Evolutionary conservation across 2,329 filamentous ascomycete species (phyloP).

Genomic region (Verticillium isaacii): DNA sequence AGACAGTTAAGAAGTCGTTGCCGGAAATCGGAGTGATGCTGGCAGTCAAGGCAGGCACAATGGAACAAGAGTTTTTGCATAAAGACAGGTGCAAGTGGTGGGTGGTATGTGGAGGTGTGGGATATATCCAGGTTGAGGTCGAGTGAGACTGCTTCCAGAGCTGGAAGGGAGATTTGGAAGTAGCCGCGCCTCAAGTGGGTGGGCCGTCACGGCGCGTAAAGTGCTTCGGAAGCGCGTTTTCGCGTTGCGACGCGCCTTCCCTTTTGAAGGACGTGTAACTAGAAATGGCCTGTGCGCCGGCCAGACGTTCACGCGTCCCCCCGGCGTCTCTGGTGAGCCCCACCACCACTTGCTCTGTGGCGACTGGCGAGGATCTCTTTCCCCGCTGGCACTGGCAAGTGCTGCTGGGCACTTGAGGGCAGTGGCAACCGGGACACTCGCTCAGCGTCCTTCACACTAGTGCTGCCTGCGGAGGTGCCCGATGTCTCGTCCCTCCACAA

Average conservation of each 20-base stretch:
- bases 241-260: background rate
- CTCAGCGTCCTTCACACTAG: background rate
- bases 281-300: background rate
- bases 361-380: background rate
- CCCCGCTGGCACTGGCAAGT: background rate
- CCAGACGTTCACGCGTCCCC: background rate
- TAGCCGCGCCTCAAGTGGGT: background rate
- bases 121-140: background rate
- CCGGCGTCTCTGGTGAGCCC: background rate
- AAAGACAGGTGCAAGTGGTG: background rate
- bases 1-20: background rate
- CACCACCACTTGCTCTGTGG: background rate
- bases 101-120: background rate
- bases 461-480: background rate
- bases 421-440: background rate
- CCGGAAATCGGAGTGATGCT: background rate
- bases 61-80: background rate
- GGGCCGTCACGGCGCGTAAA: constrained; percentile 2
- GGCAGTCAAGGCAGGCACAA: background rate
- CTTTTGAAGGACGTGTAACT: background rate
- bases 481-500: background rate
- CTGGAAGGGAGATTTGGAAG: background rate
- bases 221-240: background rate
- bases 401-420: background rate
- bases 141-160: background rate